These are phyloP conservation scores for Pulveroboletus ravenelii DNA, from an alignment of 768 basidiomycete genomes.

Conservation along the genomic window DNA sequence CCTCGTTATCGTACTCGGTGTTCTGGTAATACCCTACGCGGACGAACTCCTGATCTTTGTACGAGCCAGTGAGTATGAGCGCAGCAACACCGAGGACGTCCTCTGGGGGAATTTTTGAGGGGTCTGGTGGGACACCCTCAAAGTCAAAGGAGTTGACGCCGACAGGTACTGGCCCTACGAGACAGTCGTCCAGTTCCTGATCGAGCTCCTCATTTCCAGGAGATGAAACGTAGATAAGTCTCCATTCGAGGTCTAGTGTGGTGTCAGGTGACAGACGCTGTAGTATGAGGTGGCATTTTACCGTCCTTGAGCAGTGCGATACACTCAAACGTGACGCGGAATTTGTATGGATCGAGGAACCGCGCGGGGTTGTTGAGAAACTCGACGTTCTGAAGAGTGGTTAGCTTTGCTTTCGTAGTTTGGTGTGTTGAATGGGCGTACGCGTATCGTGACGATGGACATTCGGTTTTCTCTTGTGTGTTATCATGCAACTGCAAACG, in stretches of 20 bases:
- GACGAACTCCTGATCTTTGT: conserved; percentile 98
- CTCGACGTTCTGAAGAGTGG: conserved; percentile 64
- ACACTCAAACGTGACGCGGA: conserved; percentile 96
- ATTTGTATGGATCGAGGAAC: conserved; percentile 87
- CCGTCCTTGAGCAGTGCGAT: conserved; percentile 89
- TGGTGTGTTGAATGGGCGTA: conserved; percentile 28
- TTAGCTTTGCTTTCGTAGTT: not conserved
- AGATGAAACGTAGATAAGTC: conserved; percentile 92
- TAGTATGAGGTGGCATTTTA: conserved; percentile 27
- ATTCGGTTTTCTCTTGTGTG: conserved; percentile 27
- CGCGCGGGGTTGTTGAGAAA: conserved; percentile 91
- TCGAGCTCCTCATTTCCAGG: conserved; percentile 89
- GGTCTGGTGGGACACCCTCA: conserved; percentile 79
- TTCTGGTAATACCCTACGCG: conserved; percentile 99
- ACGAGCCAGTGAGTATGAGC: conserved; percentile 93
- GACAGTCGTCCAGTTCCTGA: conserved; percentile 96
- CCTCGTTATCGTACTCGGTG: conserved; percentile 95
- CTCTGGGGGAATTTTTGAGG: conserved; percentile 76
- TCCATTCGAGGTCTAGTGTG: conserved; percentile 89
- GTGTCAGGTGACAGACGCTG: not conserved
- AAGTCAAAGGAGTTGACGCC: conserved; percentile 98
- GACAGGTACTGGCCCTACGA: conserved; percentile 95
- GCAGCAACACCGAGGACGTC: conserved; percentile 97
- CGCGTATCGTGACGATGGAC: conserved; percentile 70
- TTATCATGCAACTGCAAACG: not conserved